Evolutionary conservation across 2,329 filamentous ascomycete species (phyloP), one percentile per base, ranked within the genome.

Genomic region (Diatrype stigma): DNA sequence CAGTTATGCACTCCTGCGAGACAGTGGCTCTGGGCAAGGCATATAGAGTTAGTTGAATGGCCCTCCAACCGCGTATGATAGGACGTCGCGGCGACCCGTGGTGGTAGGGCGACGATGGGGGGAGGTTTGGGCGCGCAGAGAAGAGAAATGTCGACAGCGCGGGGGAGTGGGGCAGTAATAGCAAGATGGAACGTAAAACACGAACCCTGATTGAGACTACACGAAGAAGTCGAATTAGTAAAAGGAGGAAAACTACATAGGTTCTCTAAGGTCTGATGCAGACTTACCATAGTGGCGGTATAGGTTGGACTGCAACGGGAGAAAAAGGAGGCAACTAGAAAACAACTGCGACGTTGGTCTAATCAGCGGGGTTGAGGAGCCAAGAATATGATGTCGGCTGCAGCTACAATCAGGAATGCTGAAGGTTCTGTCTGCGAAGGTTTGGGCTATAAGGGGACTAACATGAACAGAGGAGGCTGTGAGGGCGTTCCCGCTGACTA

Each of bases 151-250:
- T 23, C 12, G 38, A 44, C 16, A 32, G 38, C 44, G 49, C 49
- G 50, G 50, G 48, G 44, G 51, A 30, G 49, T 50, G 51, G 32
- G 21, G 54, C 21, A 45, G 40, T 55, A 46, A 38, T 30, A 46
- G 51, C 48, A 48, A 52, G 56, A 56, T 50, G 51, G 49, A 49
- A 40, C 23, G 56, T 34, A 37, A 19, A 59, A 61, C 55, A 82
- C 80, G 70, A 76, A 86, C 82, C 82, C 82, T 71, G 82, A 85
- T 80, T 84, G 80, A 84, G 82, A 85, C 82, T 86, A 62, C 38
- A 47, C 16, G 53, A 17, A 53, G 47, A 51, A 49, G 42, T 45
- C 19, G 56, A 53, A 61, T 61, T 57, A 58, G 54, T 45, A 56
- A 45, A 46, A 50, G 42, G 10, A 8, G 26, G 22, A 10, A 46